Base-by-base conservation (phyloP, 2,329 filamentous ascomycete genomes). In the Helminthosporium solani region DNA sequence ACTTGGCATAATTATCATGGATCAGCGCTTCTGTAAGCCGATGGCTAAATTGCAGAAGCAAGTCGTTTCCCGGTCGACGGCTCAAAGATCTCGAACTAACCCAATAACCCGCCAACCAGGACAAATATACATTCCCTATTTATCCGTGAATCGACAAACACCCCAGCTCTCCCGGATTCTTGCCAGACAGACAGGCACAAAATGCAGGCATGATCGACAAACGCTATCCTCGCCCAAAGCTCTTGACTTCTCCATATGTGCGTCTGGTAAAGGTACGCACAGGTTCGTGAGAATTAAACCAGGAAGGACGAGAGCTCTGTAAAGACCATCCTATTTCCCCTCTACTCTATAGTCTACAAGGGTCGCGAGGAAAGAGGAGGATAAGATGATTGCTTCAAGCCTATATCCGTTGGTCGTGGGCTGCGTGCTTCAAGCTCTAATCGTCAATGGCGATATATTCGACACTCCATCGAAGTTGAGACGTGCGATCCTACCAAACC, bases 61-160 rank as follows among this genome's bases (percentile, higher is more conserved):
- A 18, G 19, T 40, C 18, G 20, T 38, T 42, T 33, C 50, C 49
- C 33, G 52, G 49, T 33, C 18, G 25, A 33, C 44, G 44, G 33
- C 23, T 20, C 33, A 37, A n/a, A 27, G 6, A 18, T 21, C 11
- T 14, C 20, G 31, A 23, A 53, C 28, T 27, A 27, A 7, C 25
- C 7, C 12, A 27, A 12, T 7, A 27, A 27, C 25, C 57, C 59
- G 61, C 56, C 57, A 62, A 59, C 63, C 60, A 61, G 54, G 53
- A 56, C 51, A 51, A 40, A 30, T 44, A n/a, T 44, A 15, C 48
- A 48, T 48, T 35, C 45, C 43, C 54, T 56, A 64, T 66, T 67
- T 68, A 66, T 52, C 64, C 64, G 63, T 51, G 45, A 56, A 58
- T 57, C 52, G 60, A 51, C 49, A 42, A 49, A 42, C 44, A 59